Base-by-base conservation (phyloP, 371 early-diverging fungal genomes). In the Zopfochytrium polystomum region DNA sequence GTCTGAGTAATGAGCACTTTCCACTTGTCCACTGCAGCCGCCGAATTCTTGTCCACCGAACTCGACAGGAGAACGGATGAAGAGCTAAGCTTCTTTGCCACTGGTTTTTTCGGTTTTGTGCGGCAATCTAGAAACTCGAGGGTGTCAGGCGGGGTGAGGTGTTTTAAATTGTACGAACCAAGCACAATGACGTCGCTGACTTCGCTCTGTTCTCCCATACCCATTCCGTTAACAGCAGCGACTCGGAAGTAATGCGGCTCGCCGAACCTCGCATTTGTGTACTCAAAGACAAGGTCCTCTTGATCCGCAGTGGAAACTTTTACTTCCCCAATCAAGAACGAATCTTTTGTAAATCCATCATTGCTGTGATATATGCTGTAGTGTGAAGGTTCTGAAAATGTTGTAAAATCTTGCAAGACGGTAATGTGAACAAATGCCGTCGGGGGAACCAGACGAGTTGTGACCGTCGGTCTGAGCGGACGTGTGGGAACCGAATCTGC, bases 291-390 rank as follows among this genome's bases (percentile, higher is more conserved):
- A 38, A 63, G 58, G n/a, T n/a, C n/a, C n/a, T n/a, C n/a, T 13
- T 47, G 6, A 18, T 48, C 23, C 20, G 31, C 57, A 2, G 35
- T 7, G 29, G 29, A 29, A 0, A 31, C 54, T 13, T 33, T 23
- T 2, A 66, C 49, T 38, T 70, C 70, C 11, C 60, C 63, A 30
- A 70, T 60, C 18, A 76, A 34, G 42, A 65, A 70, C 5, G 52
- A 35, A 30, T 76, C 71, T 4, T 22, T 20, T 31, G 66, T 55
- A 18, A 35, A 45, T 5, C 66, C 38, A 7, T 65, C 59, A 42
- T 61, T 61, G 38, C 74, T 71, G 55, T 71, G 71, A 58, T 73
- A 76, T 9, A 76, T 54, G 27, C 60, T 60, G 59, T 62, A 76
- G 4, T 44, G 38, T 23, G 33, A 30, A 11, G 62, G n/a, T n/a